Conservation (phyloP, 176 grass and related monocot species). For the Hsuehochloa calcarea region DNA sequence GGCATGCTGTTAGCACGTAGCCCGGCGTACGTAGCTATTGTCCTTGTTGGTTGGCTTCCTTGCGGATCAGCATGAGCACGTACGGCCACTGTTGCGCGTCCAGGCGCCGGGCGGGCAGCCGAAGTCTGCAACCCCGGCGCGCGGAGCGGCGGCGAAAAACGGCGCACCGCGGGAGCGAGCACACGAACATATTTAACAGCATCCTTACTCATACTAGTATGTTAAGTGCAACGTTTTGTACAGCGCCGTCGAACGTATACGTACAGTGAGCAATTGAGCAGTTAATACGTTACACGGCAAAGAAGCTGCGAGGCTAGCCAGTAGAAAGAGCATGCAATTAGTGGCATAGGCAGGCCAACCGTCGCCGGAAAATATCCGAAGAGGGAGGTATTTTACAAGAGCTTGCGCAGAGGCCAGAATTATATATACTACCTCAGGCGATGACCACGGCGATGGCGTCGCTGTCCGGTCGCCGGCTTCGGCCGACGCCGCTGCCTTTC, state of each 20-base stretch:
- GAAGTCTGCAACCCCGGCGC: background rate
- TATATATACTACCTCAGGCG: background rate
- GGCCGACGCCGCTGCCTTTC: background rate
- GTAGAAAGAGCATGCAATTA: background rate
- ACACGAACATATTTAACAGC: background rate
- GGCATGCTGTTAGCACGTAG: slow-evolving; percentile 16
- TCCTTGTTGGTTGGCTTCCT: background rate
- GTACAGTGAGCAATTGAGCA: background rate
- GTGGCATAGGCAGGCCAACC: background rate
- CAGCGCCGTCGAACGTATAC: background rate
- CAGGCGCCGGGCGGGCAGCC: background rate
- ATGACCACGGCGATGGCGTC: slow-evolving; percentile 37
- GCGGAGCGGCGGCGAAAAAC: background rate
- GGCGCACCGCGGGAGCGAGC: background rate
- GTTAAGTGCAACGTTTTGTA: background rate
- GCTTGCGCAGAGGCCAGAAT: background rate
- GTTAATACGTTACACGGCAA: background rate
- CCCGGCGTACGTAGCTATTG: background rate
- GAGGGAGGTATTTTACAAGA: slow-evolving; percentile 24
- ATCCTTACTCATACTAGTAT: background rate
- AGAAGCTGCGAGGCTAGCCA: background rate
- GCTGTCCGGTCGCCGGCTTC: background rate
- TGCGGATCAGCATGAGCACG: background rate
- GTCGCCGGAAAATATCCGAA: slow-evolving; percentile 4
- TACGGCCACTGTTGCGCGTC: background rate